Evolutionary conservation across 495 filamentous ascomycete genomes (phyloP), one percentile per base, ranked within the genome.

Genomic region (Lentithecium fluviatile): DNA sequence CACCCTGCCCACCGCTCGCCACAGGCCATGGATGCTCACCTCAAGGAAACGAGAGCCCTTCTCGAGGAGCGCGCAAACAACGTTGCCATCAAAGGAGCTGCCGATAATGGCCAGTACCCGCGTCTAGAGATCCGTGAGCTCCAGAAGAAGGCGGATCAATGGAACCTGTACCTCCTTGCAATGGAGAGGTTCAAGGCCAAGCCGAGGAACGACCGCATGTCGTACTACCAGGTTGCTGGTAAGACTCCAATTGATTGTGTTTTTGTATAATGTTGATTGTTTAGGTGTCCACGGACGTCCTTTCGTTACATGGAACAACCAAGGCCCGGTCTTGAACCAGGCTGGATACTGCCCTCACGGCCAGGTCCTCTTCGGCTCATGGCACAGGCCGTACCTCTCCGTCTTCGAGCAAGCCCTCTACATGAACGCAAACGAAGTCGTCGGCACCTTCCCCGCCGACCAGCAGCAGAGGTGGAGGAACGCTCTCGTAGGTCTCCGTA

Each of bases 321-420:
- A 52, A 45, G 83, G 83, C 25, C 69, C 77, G 6, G 80, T 81
- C 3, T 75, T 77, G 38, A 72, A 79, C 67, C 58, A 72, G 32
- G 75, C 72, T 36, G 87, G 86, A 7, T 88, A 85, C 62, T 90
- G 87, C 64, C 76, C 77, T 23, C 87, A 90, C 71, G 74, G 75
- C 19, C 85, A 81, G 13, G 78, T 79, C 36, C 73, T 90, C 42
- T 89, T 89, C 64, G 78, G 81, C 45, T 78, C 84, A 25, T 90
- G 87, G 87, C 87, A 90, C 74, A 78, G 87, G 49, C 82, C 85
- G 15, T 90, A 88, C 70, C 77, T 89, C 56, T 79, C 79, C 45
- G 69, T 89, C 45, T 83, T 81, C 62, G 87, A 89, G 83, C 83
- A 86, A 82, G 76, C 79, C 6, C 68, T 85, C 49, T 80, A 77